Base-by-base conservation (phyloP, 2,329 filamentous ascomycete genomes). In the Sordariomycetes sp. region DNA sequence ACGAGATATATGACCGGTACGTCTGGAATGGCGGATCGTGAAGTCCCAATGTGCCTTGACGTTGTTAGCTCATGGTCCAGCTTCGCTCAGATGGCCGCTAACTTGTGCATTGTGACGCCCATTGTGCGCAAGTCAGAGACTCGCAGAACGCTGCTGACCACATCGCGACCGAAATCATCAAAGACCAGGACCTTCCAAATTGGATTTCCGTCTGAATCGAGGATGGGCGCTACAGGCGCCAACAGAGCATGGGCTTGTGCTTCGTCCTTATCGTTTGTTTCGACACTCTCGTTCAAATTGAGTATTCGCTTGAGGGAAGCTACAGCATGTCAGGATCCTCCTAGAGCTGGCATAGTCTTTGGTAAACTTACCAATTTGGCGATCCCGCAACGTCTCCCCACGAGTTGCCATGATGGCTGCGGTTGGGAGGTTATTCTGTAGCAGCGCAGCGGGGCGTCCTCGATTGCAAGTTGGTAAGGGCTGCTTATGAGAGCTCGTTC, bases 111-210 rank as follows among this genome's bases (percentile, higher is more conserved):
- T 25, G 87, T 96, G 35, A 96, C 84, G n/a, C 93, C 92, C 76
- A 92, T 87, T 40, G 82, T 76, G 42, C 93, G 74, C 53, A 98
- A 66, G 61, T 98, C 92, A 52, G 87, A 94, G 42, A 98, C 92
- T 39, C 88, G 75, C 43, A 98, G 68, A 3, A 98, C 88, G 51
- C 88, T 95, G 64, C 87, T 95, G 51, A 98, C 95, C 39, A 98
- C 85, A 72, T 96, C 88, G 55, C 88, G 75, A 31, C 90, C 92
- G 4, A 80, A 58, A 46, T 90, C 83, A 59, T 98, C 93, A 54
- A 98, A 96, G 8, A 98, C 86, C 34, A 98, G 68, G 6, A 96
- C 85, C 59, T 96, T 96, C 90, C 90, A 96, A 63, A 95, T 88
- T 1, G 90, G 88, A 50, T 94, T 86, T 42, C 88, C 87, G 47